A percentile compares a stretch with the other conserved stretches of the same genome.
Evolutionary conservation across 305 asterid species (phyloP).

Genomic region (Fraxinus latifolia): DNA sequence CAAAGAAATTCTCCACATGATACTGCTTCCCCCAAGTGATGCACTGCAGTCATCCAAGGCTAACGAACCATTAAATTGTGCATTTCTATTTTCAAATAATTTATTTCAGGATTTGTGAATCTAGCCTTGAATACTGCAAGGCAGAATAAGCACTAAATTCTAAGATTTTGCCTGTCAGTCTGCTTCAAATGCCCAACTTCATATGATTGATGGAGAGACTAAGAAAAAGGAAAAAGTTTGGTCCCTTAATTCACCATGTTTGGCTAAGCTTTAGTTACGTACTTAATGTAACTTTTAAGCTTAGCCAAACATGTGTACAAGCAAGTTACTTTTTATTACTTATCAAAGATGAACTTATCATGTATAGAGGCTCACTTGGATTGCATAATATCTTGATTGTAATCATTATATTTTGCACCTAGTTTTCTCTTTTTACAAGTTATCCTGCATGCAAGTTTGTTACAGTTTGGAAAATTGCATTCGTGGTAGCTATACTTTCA

Average conservation of each 20-base stretch:
- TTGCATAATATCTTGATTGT: not conserved
- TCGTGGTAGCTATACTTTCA: not conserved
- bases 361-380: not conserved
- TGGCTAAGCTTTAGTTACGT: not conserved
- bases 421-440: not conserved
- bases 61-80: not conserved
- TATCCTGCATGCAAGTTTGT: not conserved
- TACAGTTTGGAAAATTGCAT: not conserved
- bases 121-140: not conserved
- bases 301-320: not conserved
- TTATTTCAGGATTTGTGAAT: not conserved
- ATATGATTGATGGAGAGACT: not conserved
- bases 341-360: not conserved
- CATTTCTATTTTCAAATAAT: not conserved
- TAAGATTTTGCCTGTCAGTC: not conserved
- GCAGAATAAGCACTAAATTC: not conserved
- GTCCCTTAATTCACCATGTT: not conserved
- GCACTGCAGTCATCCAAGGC: not conserved
- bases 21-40: not conserved
- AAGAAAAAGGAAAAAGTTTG: not conserved
- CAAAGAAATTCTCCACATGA: not conserved
- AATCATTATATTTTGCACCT: not conserved
- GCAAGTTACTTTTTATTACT: not conserved
- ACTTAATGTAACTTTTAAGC: not conserved
- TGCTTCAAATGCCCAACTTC: not conserved